Evolutionary conservation across 768 basidiomycete species (phyloP).

Genomic region (Chalciporus sphaerocephalus): DNA sequence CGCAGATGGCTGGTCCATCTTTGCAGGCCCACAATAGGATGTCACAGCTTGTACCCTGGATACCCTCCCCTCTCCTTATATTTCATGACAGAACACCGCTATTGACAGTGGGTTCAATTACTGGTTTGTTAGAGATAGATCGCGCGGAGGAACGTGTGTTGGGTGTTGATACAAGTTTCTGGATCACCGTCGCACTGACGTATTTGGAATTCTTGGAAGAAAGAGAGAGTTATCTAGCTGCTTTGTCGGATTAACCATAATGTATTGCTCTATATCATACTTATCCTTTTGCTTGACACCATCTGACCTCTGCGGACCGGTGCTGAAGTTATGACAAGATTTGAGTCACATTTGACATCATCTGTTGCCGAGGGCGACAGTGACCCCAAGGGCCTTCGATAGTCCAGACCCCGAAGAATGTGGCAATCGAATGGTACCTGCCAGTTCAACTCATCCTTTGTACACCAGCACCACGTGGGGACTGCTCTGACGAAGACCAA

Average conservation of each 20-base stretch:
- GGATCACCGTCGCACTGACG: conserved; percentile 68
- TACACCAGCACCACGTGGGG: too few relatives aligned
- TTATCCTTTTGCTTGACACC: background rate
- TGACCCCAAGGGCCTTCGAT: too few relatives aligned
- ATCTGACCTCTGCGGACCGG: too few relatives aligned
- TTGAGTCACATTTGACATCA: too few relatives aligned
- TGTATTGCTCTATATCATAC: conserved; percentile 8
- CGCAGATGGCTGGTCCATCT: conserved; percentile 19
- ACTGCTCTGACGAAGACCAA: too few relatives aligned
- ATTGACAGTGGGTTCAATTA: conserved; percentile 51
- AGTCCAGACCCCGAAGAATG: too few relatives aligned
- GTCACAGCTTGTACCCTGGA: conserved; percentile 20
- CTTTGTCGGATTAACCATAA: conserved; percentile 38
- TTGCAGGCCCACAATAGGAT: conserved; percentile 20
- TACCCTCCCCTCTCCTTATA: conserved; percentile 49
- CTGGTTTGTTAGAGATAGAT: conserved; percentile 64
- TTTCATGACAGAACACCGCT: conserved; percentile 74
- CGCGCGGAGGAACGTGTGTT: conserved; percentile 48
- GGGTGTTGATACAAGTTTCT: conserved; percentile 74
- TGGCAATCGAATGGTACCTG: too few relatives aligned
- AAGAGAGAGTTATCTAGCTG: conserved; percentile 65
- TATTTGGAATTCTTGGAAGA: conserved; percentile 77
- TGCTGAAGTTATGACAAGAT: too few relatives aligned
- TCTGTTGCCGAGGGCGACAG: too few relatives aligned
- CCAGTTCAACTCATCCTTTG: too few relatives aligned